Percentiles rank a stretch among this genome's conserved stretches.
Conservation (phyloP, 768 basidiomycete species). For the Coprinopsis marcescibilis region DNA sequence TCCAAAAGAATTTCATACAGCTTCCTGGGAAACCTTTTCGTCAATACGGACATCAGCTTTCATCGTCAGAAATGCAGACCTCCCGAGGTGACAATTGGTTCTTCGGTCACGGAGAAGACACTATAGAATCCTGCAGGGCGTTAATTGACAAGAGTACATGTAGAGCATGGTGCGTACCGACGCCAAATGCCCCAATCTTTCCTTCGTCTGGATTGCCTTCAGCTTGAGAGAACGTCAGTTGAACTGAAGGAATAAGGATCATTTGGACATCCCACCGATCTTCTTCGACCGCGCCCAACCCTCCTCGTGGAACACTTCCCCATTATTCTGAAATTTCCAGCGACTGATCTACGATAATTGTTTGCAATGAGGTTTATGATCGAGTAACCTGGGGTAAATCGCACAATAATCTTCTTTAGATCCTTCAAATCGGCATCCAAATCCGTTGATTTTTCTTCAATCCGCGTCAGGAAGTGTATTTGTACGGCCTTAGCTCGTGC, state of each 20-base stretch:
- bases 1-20: conserved; percentile 98
- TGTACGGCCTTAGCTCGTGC: conserved; percentile 72
- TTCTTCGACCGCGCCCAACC: conserved; percentile 90
- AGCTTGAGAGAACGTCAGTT: conserved; percentile 38
- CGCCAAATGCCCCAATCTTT: conserved; percentile 94
- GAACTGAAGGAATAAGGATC: background rate
- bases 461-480: conserved; percentile 71
- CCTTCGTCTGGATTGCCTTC: conserved; percentile 93
- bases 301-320: conserved; percentile 71
- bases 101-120: conserved; percentile 77
- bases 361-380: background rate
- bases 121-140: conserved; percentile 59
- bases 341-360: conserved; percentile 51
- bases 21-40: conserved; percentile 48
- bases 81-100: conserved; percentile 78
- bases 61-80: conserved; percentile 34
- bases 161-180: conserved; percentile 43
- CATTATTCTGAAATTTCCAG: conserved; percentile 89
- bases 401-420: conserved; percentile 55
- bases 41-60: conserved; percentile 4
- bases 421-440: conserved; percentile 39
- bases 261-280: conserved; percentile 53
- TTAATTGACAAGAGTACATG: background rate
- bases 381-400: conserved; percentile 14
- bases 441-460: conserved; percentile 21